phyloP scores from a whole-genome alignment of 768 basidiomycete species.

The Trametes cingulata region DNA sequence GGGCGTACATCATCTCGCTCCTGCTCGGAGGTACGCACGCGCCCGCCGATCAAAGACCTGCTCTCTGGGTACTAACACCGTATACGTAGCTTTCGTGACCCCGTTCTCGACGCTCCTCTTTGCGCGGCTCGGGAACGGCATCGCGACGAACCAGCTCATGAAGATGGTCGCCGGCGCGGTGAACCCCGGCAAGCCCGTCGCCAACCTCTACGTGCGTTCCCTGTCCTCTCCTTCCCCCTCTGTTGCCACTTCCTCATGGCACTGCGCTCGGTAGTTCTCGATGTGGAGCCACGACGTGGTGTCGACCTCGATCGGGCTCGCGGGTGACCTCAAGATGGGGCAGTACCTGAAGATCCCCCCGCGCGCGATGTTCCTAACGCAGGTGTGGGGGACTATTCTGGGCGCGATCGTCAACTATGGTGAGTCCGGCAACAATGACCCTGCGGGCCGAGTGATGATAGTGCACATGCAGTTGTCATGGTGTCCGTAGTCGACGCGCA shows the following conservation, averaged over 20 bases:
- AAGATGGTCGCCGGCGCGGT: conserved; percentile 64
- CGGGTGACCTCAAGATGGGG: conserved; percentile 58
- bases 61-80: no score
- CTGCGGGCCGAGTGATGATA: no score
- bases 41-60: no score
- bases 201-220: conserved; percentile 59
- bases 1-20: conserved; percentile 60
- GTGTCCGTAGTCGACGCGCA: conserved; percentile 53
- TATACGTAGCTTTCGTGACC: conserved; percentile 35
- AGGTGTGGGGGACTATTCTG: conserved; percentile 65
- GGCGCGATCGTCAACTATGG: conserved; percentile 43
- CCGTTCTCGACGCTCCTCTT: conserved; percentile 58
- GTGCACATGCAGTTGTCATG: conserved; percentile 54
- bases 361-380: conserved; percentile 63
- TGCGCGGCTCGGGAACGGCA: conserved; percentile 61
- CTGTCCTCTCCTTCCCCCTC: no score
- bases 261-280: conserved; percentile 52
- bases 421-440: no score
- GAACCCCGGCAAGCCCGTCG: conserved; percentile 64
- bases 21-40: conserved; percentile 41
- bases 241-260: no score
- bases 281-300: conserved; percentile 71
- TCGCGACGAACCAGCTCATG: conserved; percentile 62
- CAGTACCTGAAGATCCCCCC: conserved; percentile 67
- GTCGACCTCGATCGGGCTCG: conserved; percentile 51